phyloP scores from a whole-genome alignment of 345 rosid species.

The Hibiscus syriacus region DNA sequence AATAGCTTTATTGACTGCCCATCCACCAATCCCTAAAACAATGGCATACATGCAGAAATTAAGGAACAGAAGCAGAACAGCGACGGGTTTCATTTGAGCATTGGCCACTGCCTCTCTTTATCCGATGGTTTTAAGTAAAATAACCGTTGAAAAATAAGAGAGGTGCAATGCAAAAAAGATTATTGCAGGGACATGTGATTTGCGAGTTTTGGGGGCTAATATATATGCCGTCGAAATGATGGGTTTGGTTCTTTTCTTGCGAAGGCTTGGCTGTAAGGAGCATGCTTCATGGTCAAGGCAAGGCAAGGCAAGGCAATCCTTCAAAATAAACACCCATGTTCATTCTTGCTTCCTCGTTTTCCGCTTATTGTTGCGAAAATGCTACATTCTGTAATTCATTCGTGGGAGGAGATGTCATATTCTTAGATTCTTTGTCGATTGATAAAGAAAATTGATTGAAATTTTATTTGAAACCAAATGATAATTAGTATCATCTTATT shows the following conservation, averaged over 20 bases:
- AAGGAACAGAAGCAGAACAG: constrained; percentile 49
- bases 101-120: constrained; percentile 33
- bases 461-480: not conserved
- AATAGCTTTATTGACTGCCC: constrained; percentile 80
- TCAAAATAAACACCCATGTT: constrained; percentile 14
- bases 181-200: constrained; percentile 10
- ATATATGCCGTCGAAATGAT: constrained; percentile 17
- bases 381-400: no score
- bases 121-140: not conserved
- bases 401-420: no score
- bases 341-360: constrained; percentile 32
- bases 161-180: constrained; percentile 3
- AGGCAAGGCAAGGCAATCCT: constrained; percentile 50
- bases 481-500: not conserved
- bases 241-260: constrained; percentile 77
- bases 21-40: constrained; percentile 70
- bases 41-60: constrained; percentile 73
- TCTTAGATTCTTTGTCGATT: constrained; percentile 11
- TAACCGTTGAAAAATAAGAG: constrained; percentile 4
- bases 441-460: not conserved
- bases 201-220: constrained; percentile 16
- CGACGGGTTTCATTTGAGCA: constrained; percentile 44
- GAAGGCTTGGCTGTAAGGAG: constrained; percentile 33
- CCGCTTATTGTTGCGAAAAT: no score
- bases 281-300: constrained; percentile 56